These are phyloP conservation scores for Aspergillus fischeri DNA, from an alignment of 2,329 filamentous ascomycete genomes.

Conservation along the genomic window DNA sequence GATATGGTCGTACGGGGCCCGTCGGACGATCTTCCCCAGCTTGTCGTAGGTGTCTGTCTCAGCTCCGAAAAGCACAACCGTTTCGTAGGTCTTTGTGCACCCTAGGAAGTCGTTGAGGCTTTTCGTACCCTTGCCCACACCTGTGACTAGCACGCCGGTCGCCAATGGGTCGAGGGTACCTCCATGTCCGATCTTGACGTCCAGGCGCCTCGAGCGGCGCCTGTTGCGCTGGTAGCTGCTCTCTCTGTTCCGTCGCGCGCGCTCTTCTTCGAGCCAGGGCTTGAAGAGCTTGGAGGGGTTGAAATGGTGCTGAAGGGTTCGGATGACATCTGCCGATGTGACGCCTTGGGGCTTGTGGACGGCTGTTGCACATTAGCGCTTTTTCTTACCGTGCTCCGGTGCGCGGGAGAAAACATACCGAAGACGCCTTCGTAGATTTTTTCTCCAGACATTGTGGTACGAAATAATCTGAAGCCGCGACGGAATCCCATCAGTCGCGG, in stretches of 20 bases:
- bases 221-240: conserved; percentile 57
- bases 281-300: conserved; percentile 75
- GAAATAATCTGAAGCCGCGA: conserved; percentile 26
- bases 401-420: conserved; percentile 7
- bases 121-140: conserved; percentile 85
- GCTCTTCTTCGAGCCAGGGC: conserved; percentile 67
- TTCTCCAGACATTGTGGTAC: conserved; percentile 37
- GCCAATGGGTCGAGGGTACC: conserved; percentile 93
- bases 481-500: conserved; percentile 28
- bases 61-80: conserved; percentile 82
- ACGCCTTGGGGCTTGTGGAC: conserved; percentile 88
- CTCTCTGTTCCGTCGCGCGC: conserved; percentile 53
- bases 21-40: conserved; percentile 74
- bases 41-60: conserved; percentile 91
- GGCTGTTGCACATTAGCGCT: conserved; percentile 48
- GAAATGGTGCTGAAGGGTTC: conserved; percentile 80
- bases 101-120: conserved; percentile 70
- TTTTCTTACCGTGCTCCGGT: not conserved
- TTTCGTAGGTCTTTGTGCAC: conserved; percentile 92
- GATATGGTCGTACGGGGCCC: conserved; percentile 72
- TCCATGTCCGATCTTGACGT: conserved; percentile 93
- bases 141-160: conserved; percentile 85
- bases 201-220: conserved; percentile 57
- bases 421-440: conserved; percentile 56
- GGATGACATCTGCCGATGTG: conserved; percentile 85